Evolutionary conservation across 177 flowering plant genomes (phyloP), one percentile per base, ranked within the genome.

Genomic region (Vitis hybrid): DNA sequence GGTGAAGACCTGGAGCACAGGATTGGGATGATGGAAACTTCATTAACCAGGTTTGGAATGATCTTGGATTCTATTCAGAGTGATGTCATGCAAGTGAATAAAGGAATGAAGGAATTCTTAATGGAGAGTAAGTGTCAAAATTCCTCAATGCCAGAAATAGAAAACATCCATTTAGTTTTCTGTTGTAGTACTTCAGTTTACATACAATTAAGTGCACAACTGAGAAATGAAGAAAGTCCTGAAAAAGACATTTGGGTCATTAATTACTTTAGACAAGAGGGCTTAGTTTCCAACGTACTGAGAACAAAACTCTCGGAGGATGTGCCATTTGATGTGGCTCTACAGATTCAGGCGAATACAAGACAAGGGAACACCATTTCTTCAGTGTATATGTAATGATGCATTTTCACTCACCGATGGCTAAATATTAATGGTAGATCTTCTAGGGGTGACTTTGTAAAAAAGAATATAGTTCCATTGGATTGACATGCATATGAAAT

Each of bases 21-120:
- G 75, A 84, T 93, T 63, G 89, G 92, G 66, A 64, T 80, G 81
- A 81, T 93, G 73, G 99, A 91, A 76, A 85, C 86, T 77, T 86
- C 96, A 64, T 46, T 91, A 52, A 90, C 71, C 73, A 86, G 88
- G 78, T 74, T 83, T 73, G 96, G 91, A 67, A 82, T 88, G 85
- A 81, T 91, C 67, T 74, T 95, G 73, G 94, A 93, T 72, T 93
- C 99, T 76, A 79, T 95, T 72, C 98, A 93, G 81, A 78, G 89
- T 59, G 98, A 93, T 66, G 72, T 93, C 63, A 87, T 95, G 86
- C 98, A 95, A 88, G 88, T 81, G 56, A 91, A 88, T 73, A 89
- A 80, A 77, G 87, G 90, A 76, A 85, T 87, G 61, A 93, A 91
- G 79, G 97, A 93, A 75, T 72, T 86, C 30, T 73, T 77, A 9